Percentiles rank a stretch among this genome's conserved stretches.
Evolutionary conservation across 768 basidiomycete genomes (phyloP).

Genomic region (Macrolepiota fuliginosa): DNA sequence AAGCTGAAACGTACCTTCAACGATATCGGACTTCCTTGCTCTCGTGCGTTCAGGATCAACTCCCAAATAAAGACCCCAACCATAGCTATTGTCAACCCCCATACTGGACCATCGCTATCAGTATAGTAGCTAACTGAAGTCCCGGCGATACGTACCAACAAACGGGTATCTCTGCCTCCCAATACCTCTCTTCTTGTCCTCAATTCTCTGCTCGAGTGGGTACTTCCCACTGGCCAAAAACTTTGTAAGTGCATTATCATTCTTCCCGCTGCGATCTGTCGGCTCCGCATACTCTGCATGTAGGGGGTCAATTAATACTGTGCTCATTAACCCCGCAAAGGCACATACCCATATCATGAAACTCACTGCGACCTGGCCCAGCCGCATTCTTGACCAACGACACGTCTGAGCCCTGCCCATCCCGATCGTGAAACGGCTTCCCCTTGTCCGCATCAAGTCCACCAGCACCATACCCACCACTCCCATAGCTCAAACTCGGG

Average conservation of each 20-base stretch:
- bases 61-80: conserved; percentile 79
- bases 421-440: conserved; percentile 25
- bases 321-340: not conserved
- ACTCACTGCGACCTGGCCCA: conserved; percentile 36
- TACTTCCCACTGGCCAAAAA: conserved; percentile 50
- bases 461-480: not conserved
- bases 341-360: conserved; percentile 53
- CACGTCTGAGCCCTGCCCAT: conserved; percentile 24
- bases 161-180: conserved; percentile 80
- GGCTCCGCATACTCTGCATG: conserved; percentile 68
- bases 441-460: not conserved
- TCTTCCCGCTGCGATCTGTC: conserved; percentile 24
- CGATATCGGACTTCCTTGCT: conserved; percentile 83
- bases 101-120: conserved; percentile 41
- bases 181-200: conserved; percentile 83
- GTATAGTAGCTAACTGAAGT: not conserved
- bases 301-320: not conserved
- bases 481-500: conserved; percentile 1
- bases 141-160: conserved; percentile 47
- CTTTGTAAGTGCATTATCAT: conserved; percentile 35
- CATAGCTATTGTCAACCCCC: conserved; percentile 65
- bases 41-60: conserved; percentile 67
- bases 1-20: conserved; percentile 55
- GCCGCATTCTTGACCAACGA: conserved; percentile 49
- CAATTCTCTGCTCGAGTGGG: conserved; percentile 78